Evolutionary conservation across 2,329 filamentous ascomycete species (phyloP).

Genomic region (Colletotrichum truncatum): DNA sequence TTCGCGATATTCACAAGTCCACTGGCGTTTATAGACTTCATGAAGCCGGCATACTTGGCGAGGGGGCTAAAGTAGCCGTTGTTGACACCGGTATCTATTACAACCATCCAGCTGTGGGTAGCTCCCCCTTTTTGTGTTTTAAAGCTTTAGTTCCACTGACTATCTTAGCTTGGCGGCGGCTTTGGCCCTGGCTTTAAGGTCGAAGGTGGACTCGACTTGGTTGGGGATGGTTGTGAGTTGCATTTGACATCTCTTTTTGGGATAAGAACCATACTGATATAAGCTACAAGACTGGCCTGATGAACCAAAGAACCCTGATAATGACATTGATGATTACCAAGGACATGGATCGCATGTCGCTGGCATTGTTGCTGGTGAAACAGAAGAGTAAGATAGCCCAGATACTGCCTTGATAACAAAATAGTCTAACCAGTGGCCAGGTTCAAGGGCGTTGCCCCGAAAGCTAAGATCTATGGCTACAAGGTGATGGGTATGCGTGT

Average conservation of each 20-base stretch:
- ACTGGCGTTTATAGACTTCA: slow-evolving; percentile 51
- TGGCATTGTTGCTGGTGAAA: slow-evolving; percentile 37
- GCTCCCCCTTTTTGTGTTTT: no score
- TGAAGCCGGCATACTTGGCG: slow-evolving; percentile 38
- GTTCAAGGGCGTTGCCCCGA: slow-evolving; percentile 18
- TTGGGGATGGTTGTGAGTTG: slow-evolving; percentile 27
- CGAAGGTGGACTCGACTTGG: slow-evolving; percentile 14
- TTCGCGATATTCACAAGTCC: slow-evolving; percentile 42
- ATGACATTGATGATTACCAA: slow-evolving; percentile 44
- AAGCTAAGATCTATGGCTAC: slow-evolving; percentile 23
- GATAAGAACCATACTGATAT: background rate
- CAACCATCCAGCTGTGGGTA: slow-evolving; percentile 13
- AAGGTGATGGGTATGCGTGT: slow-evolving; percentile 14
- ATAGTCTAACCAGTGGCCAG: background rate
- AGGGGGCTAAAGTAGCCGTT: slow-evolving; percentile 18
- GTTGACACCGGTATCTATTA: slow-evolving; percentile 22
- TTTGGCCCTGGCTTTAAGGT: slow-evolving; percentile 21
- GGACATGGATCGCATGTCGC: slow-evolving; percentile 48
- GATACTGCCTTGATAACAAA: no score
- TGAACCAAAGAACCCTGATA: slow-evolving; percentile 40
- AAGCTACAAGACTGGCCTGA: slow-evolving; percentile 29
- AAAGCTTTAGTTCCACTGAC: no score
- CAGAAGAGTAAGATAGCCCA: background rate
- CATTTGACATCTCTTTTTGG: slow-evolving; percentile 31
- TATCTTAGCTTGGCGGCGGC: slow-evolving; percentile 23